Evolutionary conservation across 352 stramenopile species (phyloP).

Genomic region (Phytophthora fragariae): DNA sequence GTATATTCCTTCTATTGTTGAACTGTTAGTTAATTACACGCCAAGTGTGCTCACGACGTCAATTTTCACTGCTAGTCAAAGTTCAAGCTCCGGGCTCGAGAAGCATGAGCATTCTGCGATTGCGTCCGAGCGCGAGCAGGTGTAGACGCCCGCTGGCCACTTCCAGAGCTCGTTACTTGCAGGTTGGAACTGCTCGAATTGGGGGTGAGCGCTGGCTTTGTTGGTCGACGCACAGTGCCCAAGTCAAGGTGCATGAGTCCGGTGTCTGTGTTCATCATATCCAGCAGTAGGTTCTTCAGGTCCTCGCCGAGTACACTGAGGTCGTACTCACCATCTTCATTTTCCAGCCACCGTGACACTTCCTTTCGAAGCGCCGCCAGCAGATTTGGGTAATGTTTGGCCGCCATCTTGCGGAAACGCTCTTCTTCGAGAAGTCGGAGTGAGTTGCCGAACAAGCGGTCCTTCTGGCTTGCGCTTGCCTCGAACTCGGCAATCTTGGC

Average conservation of each 20-base stretch:
- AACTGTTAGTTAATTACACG: neutral
- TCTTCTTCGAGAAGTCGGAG: constrained; percentile 80
- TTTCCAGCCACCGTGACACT: constrained; percentile 75
- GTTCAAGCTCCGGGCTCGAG: constrained; percentile 13
- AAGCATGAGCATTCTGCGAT: constrained; percentile 34
- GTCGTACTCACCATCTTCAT: constrained; percentile 79
- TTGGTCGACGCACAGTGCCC: constrained; percentile 44
- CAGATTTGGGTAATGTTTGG: constrained; percentile 73
- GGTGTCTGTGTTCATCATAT: constrained; percentile 88
- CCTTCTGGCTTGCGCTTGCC: constrained; percentile 71
- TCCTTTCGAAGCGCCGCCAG: constrained; percentile 65
- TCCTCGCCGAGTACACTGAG: constrained; percentile 74
- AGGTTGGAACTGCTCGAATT: constrained; percentile 33
- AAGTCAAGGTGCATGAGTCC: constrained; percentile 88
- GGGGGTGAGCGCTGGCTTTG: constrained; percentile 41
- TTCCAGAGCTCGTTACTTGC: constrained; percentile 13
- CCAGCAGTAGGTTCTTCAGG: constrained; percentile 73
- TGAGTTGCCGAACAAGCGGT: constrained; percentile 80
- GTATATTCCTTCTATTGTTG: neutral
- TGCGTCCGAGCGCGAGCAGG: constrained; percentile 46
- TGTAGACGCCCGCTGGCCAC: constrained; percentile 24
- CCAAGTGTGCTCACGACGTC: neutral
- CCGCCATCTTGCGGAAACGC: constrained; percentile 74
- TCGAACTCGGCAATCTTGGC: constrained; percentile 83
- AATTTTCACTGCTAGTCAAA: constrained; percentile 35